Evolutionary conservation across 306 rosid species (phyloP), one percentile per base, ranked within the genome.

Genomic region (Psophocarpus tetragonolobus): DNA sequence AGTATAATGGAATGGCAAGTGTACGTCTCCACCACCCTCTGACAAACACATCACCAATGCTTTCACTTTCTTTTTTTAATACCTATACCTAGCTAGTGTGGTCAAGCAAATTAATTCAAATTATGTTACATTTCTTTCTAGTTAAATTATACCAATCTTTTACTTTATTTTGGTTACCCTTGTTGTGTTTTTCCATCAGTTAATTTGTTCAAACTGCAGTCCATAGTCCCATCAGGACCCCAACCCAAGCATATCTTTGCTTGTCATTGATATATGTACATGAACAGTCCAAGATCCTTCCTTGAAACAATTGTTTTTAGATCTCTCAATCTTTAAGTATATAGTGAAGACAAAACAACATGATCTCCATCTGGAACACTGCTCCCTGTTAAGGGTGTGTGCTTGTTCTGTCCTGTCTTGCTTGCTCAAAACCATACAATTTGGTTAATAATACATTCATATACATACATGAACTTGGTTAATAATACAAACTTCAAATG

Each of bases 401-500:
- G 50, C 12, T 60, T 83, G 23, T 74, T 75, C 71, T 77, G 83
- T 74, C 84, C 76, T 77, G 82, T 79, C 71, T 71, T 78, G 41
- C 62, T 77, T 23, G 13, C 29, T 66, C 38, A 62, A n/a, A 33
- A 3, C 35, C 67, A 29, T 60, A 29, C 67, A 60, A 60, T 60
- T 60, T 29, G 23, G 41, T 60, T 60, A 60, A 60, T 32, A 15
- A 15, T 69, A 11, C 47, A 60, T 71, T 68, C 57, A 36, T 64
- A 72, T 20, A 60, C 27, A 38, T n/a, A n/a, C n/a, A 81, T 85
- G 80, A 81, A 82, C 75, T 33, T 63, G 71, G 82, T 77, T 58
- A 56, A 68, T 71, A 75, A 85, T 63, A 79, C 87, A 84, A 69
- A 79, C 78, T 77, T 36, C 51, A 78, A 66, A 73, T 84, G 26